These are phyloP conservation scores for Mycena haematopus DNA, from an alignment of 768 basidiomycete genomes.

Conservation along the genomic window DNA sequence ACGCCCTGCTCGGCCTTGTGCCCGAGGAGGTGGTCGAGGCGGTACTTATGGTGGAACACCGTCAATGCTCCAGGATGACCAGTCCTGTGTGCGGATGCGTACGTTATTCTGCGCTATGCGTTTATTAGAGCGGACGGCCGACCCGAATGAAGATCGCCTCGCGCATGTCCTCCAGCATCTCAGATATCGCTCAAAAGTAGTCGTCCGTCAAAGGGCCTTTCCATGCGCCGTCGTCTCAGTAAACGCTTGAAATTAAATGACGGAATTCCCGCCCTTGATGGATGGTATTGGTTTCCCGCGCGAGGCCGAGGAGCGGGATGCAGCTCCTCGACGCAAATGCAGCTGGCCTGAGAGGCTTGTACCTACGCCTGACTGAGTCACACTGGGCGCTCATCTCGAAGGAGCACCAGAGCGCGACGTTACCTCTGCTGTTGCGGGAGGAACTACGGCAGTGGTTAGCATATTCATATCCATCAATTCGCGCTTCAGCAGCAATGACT, in stretches of 20 bases:
- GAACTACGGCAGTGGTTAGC: too few relatives aligned
- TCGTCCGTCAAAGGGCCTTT: constrained; percentile 97
- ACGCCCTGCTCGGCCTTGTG: constrained; percentile 94
- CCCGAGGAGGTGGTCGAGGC: constrained; percentile 84
- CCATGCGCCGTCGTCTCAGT: too few relatives aligned
- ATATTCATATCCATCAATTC: too few relatives aligned
- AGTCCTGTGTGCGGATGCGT: constrained; percentile 54
- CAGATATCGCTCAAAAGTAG: constrained; percentile 94
- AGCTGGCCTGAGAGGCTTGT: too few relatives aligned
- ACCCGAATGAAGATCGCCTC: constrained; percentile 91
- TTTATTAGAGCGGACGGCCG: constrained; percentile 23
- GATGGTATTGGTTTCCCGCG: constrained; percentile 73
- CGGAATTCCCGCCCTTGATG: constrained; percentile 81
- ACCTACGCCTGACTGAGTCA: too few relatives aligned
- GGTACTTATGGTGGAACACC: constrained; percentile 87
- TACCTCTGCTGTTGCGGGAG: too few relatives aligned
- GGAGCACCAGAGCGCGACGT: too few relatives aligned
- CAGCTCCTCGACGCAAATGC: too few relatives aligned
- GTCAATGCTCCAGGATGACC: constrained; percentile 94
- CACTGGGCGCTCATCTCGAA: too few relatives aligned
- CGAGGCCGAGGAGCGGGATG: too few relatives aligned
- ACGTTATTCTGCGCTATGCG: neutral
- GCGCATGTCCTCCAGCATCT: constrained; percentile 81
- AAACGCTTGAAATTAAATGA: too few relatives aligned
- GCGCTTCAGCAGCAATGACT: too few relatives aligned